Conservation (phyloP, 192 early-diverging fungal species). For the Podila minutissima region DNA sequence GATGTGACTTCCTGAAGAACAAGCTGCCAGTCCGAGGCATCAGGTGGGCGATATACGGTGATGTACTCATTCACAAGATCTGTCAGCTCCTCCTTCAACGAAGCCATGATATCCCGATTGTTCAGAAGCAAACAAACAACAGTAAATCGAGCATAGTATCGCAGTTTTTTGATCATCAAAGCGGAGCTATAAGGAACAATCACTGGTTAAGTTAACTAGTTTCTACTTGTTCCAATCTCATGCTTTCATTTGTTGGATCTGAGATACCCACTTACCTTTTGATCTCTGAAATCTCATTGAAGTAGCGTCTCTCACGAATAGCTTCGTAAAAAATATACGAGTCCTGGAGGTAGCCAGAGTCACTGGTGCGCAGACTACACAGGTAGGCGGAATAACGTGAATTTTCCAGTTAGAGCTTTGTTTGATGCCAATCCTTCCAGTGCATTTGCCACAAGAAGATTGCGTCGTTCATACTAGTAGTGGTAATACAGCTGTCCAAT, state of each 20-base stretch:
- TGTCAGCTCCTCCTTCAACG: conserved; percentile 87
- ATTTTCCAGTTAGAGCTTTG: background rate
- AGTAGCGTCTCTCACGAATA: conserved; percentile 93
- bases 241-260: no score
- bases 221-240: no score
- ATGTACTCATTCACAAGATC: conserved; percentile 90
- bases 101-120: conserved; percentile 80
- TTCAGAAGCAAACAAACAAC: conserved; percentile 93
- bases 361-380: conserved; percentile 84
- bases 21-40: conserved; percentile 90
- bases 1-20: conserved; percentile 81
- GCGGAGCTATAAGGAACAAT: conserved; percentile 66
- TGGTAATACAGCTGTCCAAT: conserved; percentile 93
- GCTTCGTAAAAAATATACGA: conserved; percentile 97
- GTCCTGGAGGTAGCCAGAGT: conserved; percentile 96
- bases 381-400: background rate
- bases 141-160: conserved; percentile 98
- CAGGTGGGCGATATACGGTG: conserved; percentile 84
- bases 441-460: background rate
- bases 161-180: conserved; percentile 96
- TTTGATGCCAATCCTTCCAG: background rate
- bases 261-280: conserved; percentile 73
- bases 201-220: no score
- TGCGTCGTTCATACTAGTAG: conserved; percentile 67
- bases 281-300: conserved; percentile 91